These are phyloP conservation scores for Leccinum rimulosum DNA, from an alignment of 768 basidiomycete genomes.

Conservation along the genomic window DNA sequence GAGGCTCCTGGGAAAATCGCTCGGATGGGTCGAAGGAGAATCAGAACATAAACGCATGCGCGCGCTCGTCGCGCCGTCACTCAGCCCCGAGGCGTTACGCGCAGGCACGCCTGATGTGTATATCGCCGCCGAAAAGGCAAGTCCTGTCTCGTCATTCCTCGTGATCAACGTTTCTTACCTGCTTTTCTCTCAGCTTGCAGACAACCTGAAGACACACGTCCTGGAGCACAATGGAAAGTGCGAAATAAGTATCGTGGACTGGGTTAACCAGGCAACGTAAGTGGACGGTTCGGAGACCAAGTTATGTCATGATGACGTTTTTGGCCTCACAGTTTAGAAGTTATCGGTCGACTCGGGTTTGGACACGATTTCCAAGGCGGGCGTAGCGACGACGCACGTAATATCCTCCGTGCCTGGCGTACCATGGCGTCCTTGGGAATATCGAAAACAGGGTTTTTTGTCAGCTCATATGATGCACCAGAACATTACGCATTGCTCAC, in stretches of 20 bases:
- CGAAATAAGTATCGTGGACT: constrained; percentile 7
- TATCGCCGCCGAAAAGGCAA: constrained; percentile 4
- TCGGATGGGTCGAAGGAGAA: constrained; percentile 11
- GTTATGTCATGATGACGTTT: neutral
- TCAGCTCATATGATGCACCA: neutral
- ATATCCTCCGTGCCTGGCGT: constrained; percentile 5
- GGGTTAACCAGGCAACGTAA: constrained; percentile 7
- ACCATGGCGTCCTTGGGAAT: constrained; percentile 4
- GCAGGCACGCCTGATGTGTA: constrained; percentile 5
- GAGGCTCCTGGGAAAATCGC: constrained; percentile 4
- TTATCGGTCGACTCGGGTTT: constrained; percentile 7
- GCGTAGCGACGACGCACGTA: constrained; percentile 2
- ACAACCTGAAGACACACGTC: constrained; percentile 3
- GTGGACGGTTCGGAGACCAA: neutral
- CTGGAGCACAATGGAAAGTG: neutral
- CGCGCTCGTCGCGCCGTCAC: constrained; percentile 4
- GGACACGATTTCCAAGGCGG: constrained; percentile 8
- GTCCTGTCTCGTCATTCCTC: neutral
- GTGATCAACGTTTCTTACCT: neutral
- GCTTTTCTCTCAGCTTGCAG: constrained; percentile 1
- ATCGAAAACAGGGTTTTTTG: constrained; percentile 6
- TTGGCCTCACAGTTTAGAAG: neutral
- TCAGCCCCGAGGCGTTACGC: constrained; percentile 3
- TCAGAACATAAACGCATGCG: constrained; percentile 9
- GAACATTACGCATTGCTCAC: neutral